Evolutionary conservation across 2,329 filamentous ascomycete species (phyloP), one percentile per base, ranked within the genome.

Genomic region (Nigrograna mackinnonii): DNA sequence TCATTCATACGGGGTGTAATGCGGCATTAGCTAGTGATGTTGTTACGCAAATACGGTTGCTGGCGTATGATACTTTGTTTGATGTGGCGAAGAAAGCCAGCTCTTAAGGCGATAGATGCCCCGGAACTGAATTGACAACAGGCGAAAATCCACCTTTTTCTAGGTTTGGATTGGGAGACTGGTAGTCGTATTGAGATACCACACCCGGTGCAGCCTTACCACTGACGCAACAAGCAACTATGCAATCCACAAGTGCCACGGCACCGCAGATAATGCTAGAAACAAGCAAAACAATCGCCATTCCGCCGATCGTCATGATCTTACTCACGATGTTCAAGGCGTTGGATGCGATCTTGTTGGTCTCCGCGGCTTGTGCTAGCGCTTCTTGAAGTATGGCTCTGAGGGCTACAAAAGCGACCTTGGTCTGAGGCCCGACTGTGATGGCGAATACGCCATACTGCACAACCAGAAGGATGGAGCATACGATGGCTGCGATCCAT

Each of bases 401-500:
- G 16, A 31, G 16, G 7, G 31, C 21, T 3, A 26, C 34, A 24
- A 43, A 5, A 4, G 44, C 40, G 28, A 43, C 20, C 24, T 47
- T 47, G 19, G 30, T 36, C 18, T 36, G 35, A 6, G 44, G 30
- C 4, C 44, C 44, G 18, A 26, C 17, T 3, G 31, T 16, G 14
- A 47, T 9, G 12, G 44, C 33, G 20, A 47, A 47, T 30, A 43
- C 20, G 32, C 44, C 36, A 33, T 43, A 47, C 20, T 47, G 34
- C 5, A 40, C 35, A 19, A 37, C 35, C 36, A 47, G 44, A 3
- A 47, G 40, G 11, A 36, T 32, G 3, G 44, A 39, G 20, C 44
- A 47, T 21, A 40, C 36, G 14, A 47, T 47, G n/a, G 44, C 44
- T 20, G 33, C 33, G 32, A 43, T 40, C 44, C 44, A 47, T 9